Conservation (phyloP, 208 protist species). For the Vickermania spadyakhi region DNA sequence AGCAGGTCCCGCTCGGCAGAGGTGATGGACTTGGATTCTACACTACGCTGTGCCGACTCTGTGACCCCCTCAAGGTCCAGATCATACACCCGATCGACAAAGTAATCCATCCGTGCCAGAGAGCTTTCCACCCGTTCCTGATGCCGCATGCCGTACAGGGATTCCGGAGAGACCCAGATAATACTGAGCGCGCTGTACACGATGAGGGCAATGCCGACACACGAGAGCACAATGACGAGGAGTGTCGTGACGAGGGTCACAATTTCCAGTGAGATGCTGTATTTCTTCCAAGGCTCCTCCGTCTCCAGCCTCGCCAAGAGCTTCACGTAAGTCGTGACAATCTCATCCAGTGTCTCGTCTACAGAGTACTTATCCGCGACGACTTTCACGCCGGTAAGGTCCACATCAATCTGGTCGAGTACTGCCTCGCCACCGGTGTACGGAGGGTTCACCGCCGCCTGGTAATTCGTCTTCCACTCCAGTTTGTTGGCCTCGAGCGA, state of each 20-base stretch:
- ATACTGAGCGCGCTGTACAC: neutral
- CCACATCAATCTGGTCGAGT: neutral
- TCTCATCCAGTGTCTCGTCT: neutral
- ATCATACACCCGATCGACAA: slow-evolving; percentile 5
- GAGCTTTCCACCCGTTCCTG: slow-evolving; percentile 1
- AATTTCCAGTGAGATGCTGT: neutral
- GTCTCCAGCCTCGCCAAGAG: neutral
- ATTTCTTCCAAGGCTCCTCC: slow-evolving; percentile 1
- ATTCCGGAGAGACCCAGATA: neutral
- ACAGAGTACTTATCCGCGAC: neutral
- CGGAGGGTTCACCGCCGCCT: neutral
- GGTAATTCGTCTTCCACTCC: neutral
- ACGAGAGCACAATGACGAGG: neutral
- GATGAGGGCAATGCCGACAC: neutral
- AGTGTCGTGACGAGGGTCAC: neutral
- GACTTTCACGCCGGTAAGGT: neutral
- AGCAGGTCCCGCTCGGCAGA: slow-evolving; percentile 1
- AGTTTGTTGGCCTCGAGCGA: neutral
- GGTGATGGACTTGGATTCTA: neutral
- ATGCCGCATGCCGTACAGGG: neutral
- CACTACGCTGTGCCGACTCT: neutral
- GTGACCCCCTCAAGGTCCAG: neutral
- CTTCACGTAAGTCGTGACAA: neutral
- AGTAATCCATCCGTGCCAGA: slow-evolving; percentile 4
- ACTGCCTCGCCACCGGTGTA: neutral